A percentile compares a stretch with the other conserved stretches of the same genome.
phyloP scores from a whole-genome alignment of 1,284 basidiomycete species.

The Rhodotorula sp. region DNA sequence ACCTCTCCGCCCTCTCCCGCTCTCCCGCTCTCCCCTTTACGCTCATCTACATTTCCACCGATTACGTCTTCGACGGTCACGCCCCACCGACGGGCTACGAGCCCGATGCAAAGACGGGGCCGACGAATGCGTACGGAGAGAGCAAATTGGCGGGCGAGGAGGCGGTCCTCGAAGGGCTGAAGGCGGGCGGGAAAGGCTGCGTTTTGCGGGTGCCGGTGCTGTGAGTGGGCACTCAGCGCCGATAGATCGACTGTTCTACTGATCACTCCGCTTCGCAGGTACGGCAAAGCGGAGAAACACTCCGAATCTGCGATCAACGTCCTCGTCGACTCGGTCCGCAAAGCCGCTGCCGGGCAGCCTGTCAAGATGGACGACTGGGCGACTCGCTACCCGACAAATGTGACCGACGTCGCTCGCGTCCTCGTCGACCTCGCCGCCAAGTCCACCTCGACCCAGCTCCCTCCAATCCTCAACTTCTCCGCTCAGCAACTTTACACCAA shows the following conservation, averaged over 20 bases:
- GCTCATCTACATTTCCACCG: slow-evolving; percentile 51
- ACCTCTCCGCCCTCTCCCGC: slow-evolving; percentile 64
- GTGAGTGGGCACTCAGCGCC: too few species aligned
- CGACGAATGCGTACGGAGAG: slow-evolving; percentile 71
- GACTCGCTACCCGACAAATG: slow-evolving; percentile 75
- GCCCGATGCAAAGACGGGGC: slow-evolving; percentile 65
- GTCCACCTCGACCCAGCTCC: slow-evolving; percentile 55
- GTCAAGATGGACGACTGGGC: slow-evolving; percentile 87
- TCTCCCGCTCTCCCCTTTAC: slow-evolving; percentile 16
- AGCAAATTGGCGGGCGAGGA: slow-evolving; percentile 75
- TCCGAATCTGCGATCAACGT: slow-evolving; percentile 76
- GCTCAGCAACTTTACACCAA: slow-evolving; percentile 72
- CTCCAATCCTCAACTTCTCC: slow-evolving; percentile 72
- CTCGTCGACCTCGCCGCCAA: slow-evolving; percentile 61
- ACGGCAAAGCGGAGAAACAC: slow-evolving; percentile 72
- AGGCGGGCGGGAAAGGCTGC: slow-evolving; percentile 57
- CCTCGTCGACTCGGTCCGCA: slow-evolving; percentile 70
- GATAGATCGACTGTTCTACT: too few species aligned
- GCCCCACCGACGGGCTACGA: slow-evolving; percentile 61
- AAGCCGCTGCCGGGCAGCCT: slow-evolving; percentile 62
- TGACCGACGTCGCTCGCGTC: slow-evolving; percentile 47
- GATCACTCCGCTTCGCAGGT: slow-evolving; percentile 55
- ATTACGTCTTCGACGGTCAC: slow-evolving; percentile 84
- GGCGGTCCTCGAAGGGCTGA: slow-evolving; percentile 55
- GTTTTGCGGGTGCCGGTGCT: slow-evolving; percentile 77